Base-by-base conservation (phyloP, 1,139 yeast genomes). In the Hanseniaspora uvarum region DNA sequence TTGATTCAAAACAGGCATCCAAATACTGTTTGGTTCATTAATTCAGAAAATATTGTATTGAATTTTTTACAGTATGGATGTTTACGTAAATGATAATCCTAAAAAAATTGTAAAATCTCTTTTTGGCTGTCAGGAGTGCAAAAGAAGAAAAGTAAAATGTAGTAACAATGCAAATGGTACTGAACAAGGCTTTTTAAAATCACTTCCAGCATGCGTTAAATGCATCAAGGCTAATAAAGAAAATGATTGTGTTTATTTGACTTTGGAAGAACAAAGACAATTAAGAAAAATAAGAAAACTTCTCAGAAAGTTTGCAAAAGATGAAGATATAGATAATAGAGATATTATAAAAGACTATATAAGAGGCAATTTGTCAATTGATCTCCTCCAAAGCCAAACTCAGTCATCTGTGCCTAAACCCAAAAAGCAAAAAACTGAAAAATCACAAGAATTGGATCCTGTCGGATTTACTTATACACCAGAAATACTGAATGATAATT, bases 91-190 rank as follows among this genome's bases (percentile, higher is more conserved):
- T 3, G 16, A 19, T n/a, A 19, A 23, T n/a, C 6, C 7, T 14
- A 23, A 10, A 36, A 46, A 34, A 12, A 11, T 34, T 23, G 16
- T 16, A 12, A 34, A 46, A 6, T 16, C 49, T 8, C 21, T 19
- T 19, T 40, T 40, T 33, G 86, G 86, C 7, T 81, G 86, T 61
- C 67, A 67, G 40, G 83, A 79, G 62, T 80, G 86, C 65, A 79
- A 79, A 61, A 63, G 81, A 44, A 68, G 85, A 46, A 79, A 78
- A 62, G 72, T 78, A 63, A 80, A 80, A 58, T 55, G 55, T 31
- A 86, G 62, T 66, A 67, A 45, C 82, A 78, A 62, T 80, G 85
- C 65, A 79, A 78, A 60, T 62, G 80, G 37, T 67, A 84, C 45
- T 78, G 77, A 62, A 72, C 78, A 63, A 79, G 79, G 58, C 31